Evolutionary conservation across 768 basidiomycete genomes (phyloP), one percentile per base, ranked within the genome.

Genomic region (Serendipita sp.): DNA sequence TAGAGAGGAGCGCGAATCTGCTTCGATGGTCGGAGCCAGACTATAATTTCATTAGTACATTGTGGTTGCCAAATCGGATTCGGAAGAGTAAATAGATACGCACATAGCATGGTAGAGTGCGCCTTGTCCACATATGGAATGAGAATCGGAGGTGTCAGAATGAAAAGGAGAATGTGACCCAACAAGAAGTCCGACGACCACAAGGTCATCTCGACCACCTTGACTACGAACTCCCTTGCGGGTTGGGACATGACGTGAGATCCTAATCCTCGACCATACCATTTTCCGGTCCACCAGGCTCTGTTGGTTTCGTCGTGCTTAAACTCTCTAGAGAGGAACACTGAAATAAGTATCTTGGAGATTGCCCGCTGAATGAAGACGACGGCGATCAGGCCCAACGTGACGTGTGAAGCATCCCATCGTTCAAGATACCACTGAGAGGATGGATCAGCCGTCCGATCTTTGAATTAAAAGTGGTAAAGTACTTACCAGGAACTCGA

Each of bases 261-360:
- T 44, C 95, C 94, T 26, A 99, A 80, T 3, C 92, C 92, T 60
- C 93, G 85, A 44, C 94, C 94, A 72, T 93, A 95, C 96, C 96
- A 97, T 70, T 85, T 79, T 51, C 93, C 94, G 33, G 94, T 95
- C 96, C 96, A 99, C 95, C 95, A 99, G 4, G 94, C 94, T 28
- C 91, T 81, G 75, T 98, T 98, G 38, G 91, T 94, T 74, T 98
- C 94, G 71, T 99, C 96, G 71, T 98, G 93, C 76, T 99, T 99
- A 81, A 96, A 96, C 74, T 99, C 96, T 66, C 96, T 87, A 42
- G 93, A 88, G 41, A 98, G 77, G 82, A 94, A 92, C 65, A 95
- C 86, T 0, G 94, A 79, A 69, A 99, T 98, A 62, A 96, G 76
- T 64, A 92, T 79, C 79, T 98, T 98, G 81, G 94, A 86, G 64